phyloP scores from a whole-genome alignment of 352 stramenopile genomes.

The Plasmopara muralis region DNA sequence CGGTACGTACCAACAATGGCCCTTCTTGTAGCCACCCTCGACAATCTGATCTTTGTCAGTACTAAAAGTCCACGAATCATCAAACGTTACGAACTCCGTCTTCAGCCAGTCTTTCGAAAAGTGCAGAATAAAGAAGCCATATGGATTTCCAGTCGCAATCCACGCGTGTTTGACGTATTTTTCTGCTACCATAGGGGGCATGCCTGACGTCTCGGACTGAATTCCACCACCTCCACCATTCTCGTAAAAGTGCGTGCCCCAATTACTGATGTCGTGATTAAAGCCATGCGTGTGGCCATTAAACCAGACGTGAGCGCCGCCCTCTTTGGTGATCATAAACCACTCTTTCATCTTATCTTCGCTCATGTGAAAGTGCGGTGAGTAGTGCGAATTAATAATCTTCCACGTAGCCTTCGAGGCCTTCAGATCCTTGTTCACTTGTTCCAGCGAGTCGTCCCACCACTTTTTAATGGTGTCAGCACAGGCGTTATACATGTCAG shows the following conservation, averaged over 20 bases:
- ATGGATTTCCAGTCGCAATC: conserved; percentile 72
- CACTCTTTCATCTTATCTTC: conserved; percentile 86
- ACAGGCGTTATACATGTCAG: conserved; percentile 74
- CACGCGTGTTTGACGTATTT: conserved; percentile 79
- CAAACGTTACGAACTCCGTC: conserved; percentile 80
- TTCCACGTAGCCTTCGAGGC: conserved; percentile 78
- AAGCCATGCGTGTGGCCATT: conserved; percentile 86
- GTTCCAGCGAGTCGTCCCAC: conserved; percentile 65
- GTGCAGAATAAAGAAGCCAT: conserved; percentile 81
- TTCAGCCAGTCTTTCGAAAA: conserved; percentile 83
- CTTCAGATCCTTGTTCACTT: conserved; percentile 64
- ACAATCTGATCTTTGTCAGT: conserved; percentile 69
- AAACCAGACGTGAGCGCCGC: conserved; percentile 69
- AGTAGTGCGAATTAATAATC: conserved; percentile 88
- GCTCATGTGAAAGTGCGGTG: conserved; percentile 85
- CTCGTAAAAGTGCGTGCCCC: conserved; percentile 85
- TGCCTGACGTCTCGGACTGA: conserved; percentile 75
- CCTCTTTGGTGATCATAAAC: conserved; percentile 78
- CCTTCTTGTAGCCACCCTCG: conserved; percentile 68
- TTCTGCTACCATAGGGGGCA: conserved; percentile 58
- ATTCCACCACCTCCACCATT: conserved; percentile 83
- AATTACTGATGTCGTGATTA: conserved; percentile 80
- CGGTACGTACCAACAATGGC: conserved; percentile 82
- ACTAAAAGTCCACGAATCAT: conserved; percentile 74
- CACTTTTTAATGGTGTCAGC: conserved; percentile 65